Percentiles rank a stretch among this genome's conserved stretches.
These are phyloP conservation scores for Metarhizium guizhouense DNA, from an alignment of 2,329 filamentous ascomycete species.

Conservation along the genomic window DNA sequence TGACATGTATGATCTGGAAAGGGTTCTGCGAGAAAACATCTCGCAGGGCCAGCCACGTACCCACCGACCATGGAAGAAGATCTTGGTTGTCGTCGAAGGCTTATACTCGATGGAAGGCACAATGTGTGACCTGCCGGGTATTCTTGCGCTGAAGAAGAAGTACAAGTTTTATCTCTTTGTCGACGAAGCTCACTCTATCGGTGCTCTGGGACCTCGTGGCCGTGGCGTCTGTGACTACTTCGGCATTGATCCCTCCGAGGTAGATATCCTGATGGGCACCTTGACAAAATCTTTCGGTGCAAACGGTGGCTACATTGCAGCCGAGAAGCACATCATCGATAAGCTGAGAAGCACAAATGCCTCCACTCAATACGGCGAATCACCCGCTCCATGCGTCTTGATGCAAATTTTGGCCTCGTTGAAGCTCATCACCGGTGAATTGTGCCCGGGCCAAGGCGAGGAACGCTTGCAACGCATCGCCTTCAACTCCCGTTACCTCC, in stretches of 20 bases:
- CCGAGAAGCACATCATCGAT: constrained; percentile 82
- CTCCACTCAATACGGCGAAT: constrained; percentile 78
- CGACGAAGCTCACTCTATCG: constrained; percentile 93
- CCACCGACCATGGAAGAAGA: constrained; percentile 99
- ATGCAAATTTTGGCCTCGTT: constrained; percentile 85
- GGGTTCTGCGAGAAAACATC: constrained; percentile 80
- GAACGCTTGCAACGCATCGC: constrained; percentile 92
- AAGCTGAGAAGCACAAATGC: constrained; percentile 83
- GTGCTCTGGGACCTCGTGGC: constrained; percentile 79
- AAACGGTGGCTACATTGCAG: constrained; percentile 92
- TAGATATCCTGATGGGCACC: constrained; percentile 97
- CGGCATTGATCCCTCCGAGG: constrained; percentile 73
- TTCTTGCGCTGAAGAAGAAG: constrained; percentile 79
- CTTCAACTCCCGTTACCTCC: constrained; percentile 98
- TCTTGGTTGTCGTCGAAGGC: constrained; percentile 89
- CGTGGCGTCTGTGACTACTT: constrained; percentile 98
- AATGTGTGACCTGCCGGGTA: constrained; percentile 92
- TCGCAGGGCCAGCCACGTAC: constrained; percentile 95
- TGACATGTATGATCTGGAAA: constrained; percentile 82
- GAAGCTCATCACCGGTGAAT: constrained; percentile 79
- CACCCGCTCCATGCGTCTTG: constrained; percentile 77
- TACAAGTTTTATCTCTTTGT: constrained; percentile 97
- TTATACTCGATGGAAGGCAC: constrained; percentile 99
- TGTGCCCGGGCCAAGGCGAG: constrained; percentile 84
- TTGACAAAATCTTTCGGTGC: constrained; percentile 97